A percentile compares a stretch with the other conserved stretches of the same genome.
phyloP scores from a whole-genome alignment of 495 filamentous ascomycete species.

The Daldinia vernicosa region DNA sequence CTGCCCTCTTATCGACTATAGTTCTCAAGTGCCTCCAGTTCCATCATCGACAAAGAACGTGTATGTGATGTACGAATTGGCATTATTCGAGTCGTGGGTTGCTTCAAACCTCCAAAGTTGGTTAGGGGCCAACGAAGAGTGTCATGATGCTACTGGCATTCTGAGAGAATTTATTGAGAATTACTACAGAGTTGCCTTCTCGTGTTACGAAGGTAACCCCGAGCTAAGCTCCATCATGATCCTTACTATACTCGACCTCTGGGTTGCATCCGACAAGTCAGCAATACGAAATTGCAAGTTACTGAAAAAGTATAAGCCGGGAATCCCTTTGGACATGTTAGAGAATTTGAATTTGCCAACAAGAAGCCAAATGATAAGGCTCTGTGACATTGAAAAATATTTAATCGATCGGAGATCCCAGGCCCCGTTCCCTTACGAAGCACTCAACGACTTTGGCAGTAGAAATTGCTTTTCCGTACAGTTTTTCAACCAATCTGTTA shows the following conservation, averaged over 20 bases:
- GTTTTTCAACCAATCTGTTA: conserved; percentile 60
- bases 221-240: conserved; percentile 67
- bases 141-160: conserved; percentile 1
- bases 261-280: conserved; percentile 67
- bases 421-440: conserved; percentile 29
- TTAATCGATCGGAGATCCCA: conserved; percentile 44
- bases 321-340: conserved; percentile 55
- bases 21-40: not conserved
- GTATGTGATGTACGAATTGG: conserved; percentile 6
- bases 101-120: conserved; percentile 15
- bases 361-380: conserved; percentile 59
- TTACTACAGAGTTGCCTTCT: conserved; percentile 39
- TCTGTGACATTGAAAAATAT: conserved; percentile 61
- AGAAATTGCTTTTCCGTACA: conserved; percentile 59
- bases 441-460: conserved; percentile 50
- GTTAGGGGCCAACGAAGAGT: not conserved
- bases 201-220: conserved; percentile 55
- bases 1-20: not conserved
- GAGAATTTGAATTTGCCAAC: conserved; percentile 60
- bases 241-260: conserved; percentile 68
- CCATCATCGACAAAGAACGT: not conserved
- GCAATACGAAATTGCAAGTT: conserved; percentile 52
- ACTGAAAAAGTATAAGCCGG: conserved; percentile 61
- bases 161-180: conserved; percentile 30
- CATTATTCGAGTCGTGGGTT: conserved; percentile 37